Conservation (phyloP, 202 grass and related monocot species). For the Eragrostis tef region DNA sequence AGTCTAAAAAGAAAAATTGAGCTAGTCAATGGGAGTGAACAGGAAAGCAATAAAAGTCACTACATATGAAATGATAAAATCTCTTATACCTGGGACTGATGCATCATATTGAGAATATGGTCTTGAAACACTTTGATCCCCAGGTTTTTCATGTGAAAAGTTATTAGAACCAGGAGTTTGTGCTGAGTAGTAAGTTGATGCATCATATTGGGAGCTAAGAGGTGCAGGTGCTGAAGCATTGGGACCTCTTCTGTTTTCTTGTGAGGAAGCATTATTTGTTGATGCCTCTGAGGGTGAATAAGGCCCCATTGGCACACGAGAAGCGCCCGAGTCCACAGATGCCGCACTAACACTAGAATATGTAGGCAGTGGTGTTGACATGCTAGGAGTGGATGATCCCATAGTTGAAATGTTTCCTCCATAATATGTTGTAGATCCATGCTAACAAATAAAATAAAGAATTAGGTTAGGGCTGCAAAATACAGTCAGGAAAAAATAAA, state of each 20-base stretch:
- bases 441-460: constrained; percentile 47
- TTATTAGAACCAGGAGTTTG: constrained; percentile 41
- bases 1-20: constrained; percentile 42
- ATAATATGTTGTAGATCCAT: constrained; percentile 53
- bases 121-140: constrained; percentile 38
- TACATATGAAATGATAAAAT: constrained; percentile 21
- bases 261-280: constrained; percentile 46
- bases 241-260: constrained; percentile 36
- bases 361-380: constrained; percentile 44
- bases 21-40: constrained; percentile 24
- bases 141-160: constrained; percentile 43
- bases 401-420: constrained; percentile 47
- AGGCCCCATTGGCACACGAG: constrained; percentile 18
- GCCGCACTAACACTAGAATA: constrained; percentile 37
- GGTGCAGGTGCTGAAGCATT: constrained; percentile 44
- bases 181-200: constrained; percentile 43
- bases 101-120: constrained; percentile 47
- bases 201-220: constrained; percentile 41
- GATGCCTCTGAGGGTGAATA: constrained; percentile 38
- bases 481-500: neutral
- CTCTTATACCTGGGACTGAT: constrained; percentile 45
- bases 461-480: constrained; percentile 29
- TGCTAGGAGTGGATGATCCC: constrained; percentile 48
- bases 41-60: constrained; percentile 39
- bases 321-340: constrained; percentile 35